These are phyloP conservation scores for Sphaerostilbella broomeana DNA, from an alignment of 2,329 filamentous ascomycete genomes.

Conservation along the genomic window DNA sequence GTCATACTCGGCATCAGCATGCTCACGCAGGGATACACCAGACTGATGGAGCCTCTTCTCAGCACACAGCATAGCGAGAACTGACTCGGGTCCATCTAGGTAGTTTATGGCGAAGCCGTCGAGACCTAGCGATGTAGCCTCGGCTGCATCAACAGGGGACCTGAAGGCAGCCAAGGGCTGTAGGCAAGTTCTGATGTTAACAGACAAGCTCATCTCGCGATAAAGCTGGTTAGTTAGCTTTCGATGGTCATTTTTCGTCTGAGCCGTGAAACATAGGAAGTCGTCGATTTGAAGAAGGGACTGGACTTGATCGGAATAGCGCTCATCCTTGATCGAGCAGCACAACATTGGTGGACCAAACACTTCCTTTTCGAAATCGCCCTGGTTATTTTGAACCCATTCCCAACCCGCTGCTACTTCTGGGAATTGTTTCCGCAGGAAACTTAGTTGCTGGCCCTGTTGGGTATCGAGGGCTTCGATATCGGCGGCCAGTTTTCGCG, in stretches of 20 bases:
- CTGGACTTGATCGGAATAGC: constrained; percentile 53
- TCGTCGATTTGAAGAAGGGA: constrained; percentile 44
- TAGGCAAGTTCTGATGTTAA: constrained; percentile 62
- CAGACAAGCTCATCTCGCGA: constrained; percentile 56
- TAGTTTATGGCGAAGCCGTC: constrained; percentile 76
- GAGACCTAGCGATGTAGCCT: constrained; percentile 57
- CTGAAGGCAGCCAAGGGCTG: constrained; percentile 48
- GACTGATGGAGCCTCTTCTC: constrained; percentile 62
- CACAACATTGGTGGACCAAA: constrained; percentile 75
- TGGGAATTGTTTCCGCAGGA: constrained; percentile 52
- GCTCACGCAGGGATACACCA: constrained; percentile 56
- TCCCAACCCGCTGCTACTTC: constrained; percentile 68
- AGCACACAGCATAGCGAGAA: constrained; percentile 82
- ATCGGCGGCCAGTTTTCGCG: constrained; percentile 37
- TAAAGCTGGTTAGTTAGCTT: constrained; percentile 62
- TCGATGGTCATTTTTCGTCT: constrained; percentile 67
- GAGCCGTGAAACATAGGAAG: constrained; percentile 66
- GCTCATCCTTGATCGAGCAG: constrained; percentile 70
- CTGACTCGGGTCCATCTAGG: constrained; percentile 71
- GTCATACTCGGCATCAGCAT: constrained; percentile 62
- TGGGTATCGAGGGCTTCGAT: constrained; percentile 62
- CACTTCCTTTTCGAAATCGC: constrained; percentile 66
- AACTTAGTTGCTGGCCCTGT: constrained; percentile 63
- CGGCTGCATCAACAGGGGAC: constrained; percentile 46
- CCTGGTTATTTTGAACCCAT: constrained; percentile 70